Base-by-base conservation (phyloP, 441 rosid genomes). In the Dalechampia spathulata region DNA sequence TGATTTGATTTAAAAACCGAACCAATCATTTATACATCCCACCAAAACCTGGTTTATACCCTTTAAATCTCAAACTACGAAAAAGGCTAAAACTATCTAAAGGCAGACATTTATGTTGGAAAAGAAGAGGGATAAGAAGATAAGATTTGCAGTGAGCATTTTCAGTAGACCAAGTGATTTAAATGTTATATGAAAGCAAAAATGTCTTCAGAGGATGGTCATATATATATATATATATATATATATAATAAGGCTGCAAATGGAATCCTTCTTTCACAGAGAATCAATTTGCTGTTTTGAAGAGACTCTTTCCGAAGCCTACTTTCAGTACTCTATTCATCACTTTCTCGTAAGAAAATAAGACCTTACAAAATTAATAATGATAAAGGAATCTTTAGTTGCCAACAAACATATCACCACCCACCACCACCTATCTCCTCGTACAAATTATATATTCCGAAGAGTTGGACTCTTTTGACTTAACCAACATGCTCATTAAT, bases 191-290 rank as follows among this genome's bases (percentile, higher is more conserved):
- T n/a, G n/a, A n/a, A n/a, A n/a, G n/a, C n/a, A n/a, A n/a, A n/a
- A n/a, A n/a, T n/a, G n/a, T n/a, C n/a, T n/a, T n/a, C n/a, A n/a
- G n/a, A n/a, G n/a, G n/a, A n/a, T n/a, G n/a, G n/a, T n/a, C n/a
- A n/a, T n/a, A n/a, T n/a, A n/a, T n/a, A n/a, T n/a, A n/a, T n/a
- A n/a, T n/a, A n/a, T n/a, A n/a, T n/a, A n/a, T n/a, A n/a, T n/a
- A n/a, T n/a, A n/a, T n/a, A n/a, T n/a, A n/a, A 63, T 56, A 75
- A 78, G 68, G 82, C 81, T 81, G 86, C 79, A 67, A 60, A 7
- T 14, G 76, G 74, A 66, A 70, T 72, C 72, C 77, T 60, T 65
- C 61, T 58, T 53, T 25, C 20, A 42, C 54, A 23, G 38, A 37
- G 73, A 73, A 69, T 74, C 75, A 57, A 67, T 61, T 56, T 60